These are phyloP conservation scores for sunflower (Helianthus annuus) DNA, from an alignment of 129 eudicot genomes.

Conservation along the genomic window DNA sequence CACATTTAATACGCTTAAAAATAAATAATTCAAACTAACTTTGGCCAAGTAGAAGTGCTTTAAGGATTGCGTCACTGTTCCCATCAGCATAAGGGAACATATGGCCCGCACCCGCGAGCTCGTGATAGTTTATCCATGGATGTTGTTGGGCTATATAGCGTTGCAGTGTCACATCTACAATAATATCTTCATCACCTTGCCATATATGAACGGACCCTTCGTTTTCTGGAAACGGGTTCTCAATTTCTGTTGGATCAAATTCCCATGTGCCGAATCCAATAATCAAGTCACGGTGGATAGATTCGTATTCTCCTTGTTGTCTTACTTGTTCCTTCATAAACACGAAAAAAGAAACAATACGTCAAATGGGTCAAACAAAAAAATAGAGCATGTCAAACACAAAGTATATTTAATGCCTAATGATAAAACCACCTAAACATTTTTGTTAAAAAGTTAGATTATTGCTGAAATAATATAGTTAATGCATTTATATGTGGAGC, in stretches of 20 bases:
- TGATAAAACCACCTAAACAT: too few species aligned
- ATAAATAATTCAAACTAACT: too few species aligned
- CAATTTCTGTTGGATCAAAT: background rate
- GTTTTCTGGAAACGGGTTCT: background rate
- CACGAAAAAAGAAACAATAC: background rate
- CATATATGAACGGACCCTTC: slow-evolving; percentile 40
- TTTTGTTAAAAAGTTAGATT: too few species aligned
- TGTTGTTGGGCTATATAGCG: slow-evolving; percentile 48
- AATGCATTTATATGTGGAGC: background rate
- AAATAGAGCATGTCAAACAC: background rate
- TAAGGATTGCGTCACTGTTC: slow-evolving; percentile 38
- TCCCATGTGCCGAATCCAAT: background rate
- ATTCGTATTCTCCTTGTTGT: slow-evolving; percentile 70
- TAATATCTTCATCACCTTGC: slow-evolving; percentile 60
- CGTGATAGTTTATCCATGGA: slow-evolving; percentile 65
- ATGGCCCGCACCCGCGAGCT: slow-evolving; percentile 57
- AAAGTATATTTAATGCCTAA: background rate
- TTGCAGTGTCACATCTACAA: slow-evolving; percentile 48
- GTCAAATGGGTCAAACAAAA: background rate
- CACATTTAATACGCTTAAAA: too few species aligned
- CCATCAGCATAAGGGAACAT: slow-evolving; percentile 43
- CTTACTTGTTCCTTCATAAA: slow-evolving; percentile 16
- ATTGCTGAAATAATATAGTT: background rate
- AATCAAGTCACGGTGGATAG: slow-evolving; percentile 41
- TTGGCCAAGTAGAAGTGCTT: background rate